A percentile compares a stretch with the other conserved stretches of the same genome.
Conservation (phyloP, 176 grass and related monocot species). For the bread wheat (Triticum aestivum) region DNA sequence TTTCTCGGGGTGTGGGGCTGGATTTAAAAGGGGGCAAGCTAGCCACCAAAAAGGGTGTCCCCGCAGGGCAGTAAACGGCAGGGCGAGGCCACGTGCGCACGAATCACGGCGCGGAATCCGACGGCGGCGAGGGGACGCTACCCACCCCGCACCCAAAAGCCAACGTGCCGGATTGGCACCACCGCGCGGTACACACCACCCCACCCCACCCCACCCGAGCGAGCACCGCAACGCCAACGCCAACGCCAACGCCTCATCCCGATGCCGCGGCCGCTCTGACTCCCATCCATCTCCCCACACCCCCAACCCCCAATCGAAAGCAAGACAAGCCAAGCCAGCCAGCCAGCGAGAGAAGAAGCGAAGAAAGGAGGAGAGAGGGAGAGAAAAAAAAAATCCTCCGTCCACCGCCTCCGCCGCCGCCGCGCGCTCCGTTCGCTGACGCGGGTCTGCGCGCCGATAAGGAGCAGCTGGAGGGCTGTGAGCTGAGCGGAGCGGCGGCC, state of each 20-base stretch:
- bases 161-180: constrained; percentile 41
- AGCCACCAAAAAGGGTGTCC: constrained; percentile 13
- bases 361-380: background rate
- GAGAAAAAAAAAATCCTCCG: background rate
- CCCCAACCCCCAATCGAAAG: constrained; percentile 21
- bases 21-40: background rate
- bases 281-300: constrained; percentile 2
- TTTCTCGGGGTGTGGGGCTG: background rate
- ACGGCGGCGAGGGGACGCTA: constrained; percentile 9
- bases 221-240: background rate
- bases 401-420: constrained; percentile 23
- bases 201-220: background rate
- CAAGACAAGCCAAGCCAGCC: background rate
- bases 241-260: constrained; percentile 13
- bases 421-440: background rate
- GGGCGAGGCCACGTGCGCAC: constrained; percentile 44
- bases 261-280: constrained; percentile 25
- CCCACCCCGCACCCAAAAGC: constrained; percentile 21
- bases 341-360: constrained; percentile 1
- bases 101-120: constrained; percentile 29
- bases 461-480: background rate
- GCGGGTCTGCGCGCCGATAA: background rate
- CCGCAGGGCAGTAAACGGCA: constrained; percentile 12
- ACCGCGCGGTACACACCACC: background rate
- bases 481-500: background rate